Conservation (phyloP, 257 asterid genomes). For the Plectranthus barbatus region DNA sequence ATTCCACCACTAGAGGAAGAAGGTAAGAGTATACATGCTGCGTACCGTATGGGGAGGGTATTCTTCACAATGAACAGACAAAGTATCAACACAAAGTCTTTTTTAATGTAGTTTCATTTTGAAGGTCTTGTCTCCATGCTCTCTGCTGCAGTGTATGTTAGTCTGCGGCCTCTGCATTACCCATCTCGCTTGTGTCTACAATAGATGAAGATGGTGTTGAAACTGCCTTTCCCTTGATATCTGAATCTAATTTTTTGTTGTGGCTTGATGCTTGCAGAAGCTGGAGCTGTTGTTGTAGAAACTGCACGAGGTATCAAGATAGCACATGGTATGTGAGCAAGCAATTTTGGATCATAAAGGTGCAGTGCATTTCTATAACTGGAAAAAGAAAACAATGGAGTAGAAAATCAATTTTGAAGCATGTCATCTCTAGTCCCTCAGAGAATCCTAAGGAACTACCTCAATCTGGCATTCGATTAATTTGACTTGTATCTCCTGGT, state of each 20-base stretch:
- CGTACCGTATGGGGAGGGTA: too few relatives aligned
- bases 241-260: slow-evolving; percentile 23
- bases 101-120: background rate
- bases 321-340: background rate
- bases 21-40: too few relatives aligned
- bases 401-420: background rate
- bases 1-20: too few relatives aligned
- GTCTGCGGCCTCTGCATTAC: slow-evolving; percentile 14
- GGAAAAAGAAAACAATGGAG: background rate
- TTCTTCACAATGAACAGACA: too few relatives aligned
- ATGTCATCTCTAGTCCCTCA: background rate
- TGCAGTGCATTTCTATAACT: background rate
- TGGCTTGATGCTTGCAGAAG: slow-evolving; percentile 33
- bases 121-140: background rate
- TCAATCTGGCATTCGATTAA: slow-evolving; percentile 63
- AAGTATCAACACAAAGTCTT: background rate
- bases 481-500: slow-evolving; percentile 41
- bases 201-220: slow-evolving; percentile 33
- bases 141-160: slow-evolving; percentile 12
- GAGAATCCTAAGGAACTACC: slow-evolving; percentile 31
- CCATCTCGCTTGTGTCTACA: slow-evolving; percentile 25
- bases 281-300: slow-evolving; percentile 57
- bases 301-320: slow-evolving; percentile 26
- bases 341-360: background rate
- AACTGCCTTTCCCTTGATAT: slow-evolving; percentile 47